phyloP scores from a whole-genome alignment of 176 grass and related monocot genomes.

The Rhipidocladum racemiflorum region DNA sequence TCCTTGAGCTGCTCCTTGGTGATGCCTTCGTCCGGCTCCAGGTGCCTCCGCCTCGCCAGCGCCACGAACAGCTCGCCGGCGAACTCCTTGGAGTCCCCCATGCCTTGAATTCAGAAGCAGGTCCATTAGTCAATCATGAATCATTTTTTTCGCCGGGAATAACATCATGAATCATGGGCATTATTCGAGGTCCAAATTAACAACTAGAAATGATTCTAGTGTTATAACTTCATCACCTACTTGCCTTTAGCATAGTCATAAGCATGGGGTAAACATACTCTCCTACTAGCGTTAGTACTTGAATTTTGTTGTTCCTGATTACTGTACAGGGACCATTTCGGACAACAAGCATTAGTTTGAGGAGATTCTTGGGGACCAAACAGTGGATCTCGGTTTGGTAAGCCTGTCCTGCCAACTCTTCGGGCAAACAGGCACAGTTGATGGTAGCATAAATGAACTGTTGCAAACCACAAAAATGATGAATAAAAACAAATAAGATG shows the following conservation, averaged over 20 bases:
- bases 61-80: slow-evolving; percentile 81
- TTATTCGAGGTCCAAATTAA: not conserved
- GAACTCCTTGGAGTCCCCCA: slow-evolving; percentile 98
- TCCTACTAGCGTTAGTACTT: not conserved
- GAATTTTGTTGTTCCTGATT: not conserved
- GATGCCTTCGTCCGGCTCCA: slow-evolving; percentile 61
- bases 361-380: slow-evolving; percentile 1
- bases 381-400: slow-evolving; percentile 25
- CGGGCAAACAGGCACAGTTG: slow-evolving; percentile 1
- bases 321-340: not conserved
- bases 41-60: slow-evolving; percentile 59
- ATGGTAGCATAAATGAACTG: not conserved
- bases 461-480: not conserved
- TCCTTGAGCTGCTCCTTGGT: slow-evolving; percentile 79
- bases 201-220: not conserved
- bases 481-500: slow-evolving; percentile 6
- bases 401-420: not conserved
- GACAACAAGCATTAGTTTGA: not conserved
- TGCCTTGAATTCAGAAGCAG: slow-evolving; percentile 44
- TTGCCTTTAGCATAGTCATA: not conserved
- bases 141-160: not conserved
- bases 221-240: not conserved
- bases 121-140: not conserved
- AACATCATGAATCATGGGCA: not conserved
- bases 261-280: not conserved